Evolutionary conservation across 352 stramenopile genomes (phyloP), one percentile per base, ranked within the genome.

Genomic region (Phytopythium chamaehyphon): DNA sequence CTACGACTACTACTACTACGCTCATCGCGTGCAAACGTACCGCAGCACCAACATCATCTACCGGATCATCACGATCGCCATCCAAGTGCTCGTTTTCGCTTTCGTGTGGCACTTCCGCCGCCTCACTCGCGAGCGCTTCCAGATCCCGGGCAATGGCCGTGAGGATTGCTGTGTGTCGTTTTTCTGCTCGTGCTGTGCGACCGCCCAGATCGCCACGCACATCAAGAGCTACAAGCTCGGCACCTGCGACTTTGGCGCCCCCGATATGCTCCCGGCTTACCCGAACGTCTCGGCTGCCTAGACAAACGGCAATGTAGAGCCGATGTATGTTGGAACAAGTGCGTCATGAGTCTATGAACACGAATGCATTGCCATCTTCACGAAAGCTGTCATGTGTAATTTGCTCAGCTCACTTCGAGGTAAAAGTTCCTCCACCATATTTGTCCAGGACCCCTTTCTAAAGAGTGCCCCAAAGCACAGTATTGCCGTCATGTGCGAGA

Each of bases 121-220:
- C 22, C 47, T 59, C 16, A 48, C 63, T 1, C 67, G 67, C 28
- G 47, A 35, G 51, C 55, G 64, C 28, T 69, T 67, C 42, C 53
- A 50, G 2, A 60, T 73, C 37, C 64, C 61, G 14, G 73, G 70
- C 0, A 57, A 33, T 8, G 64, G 53, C 24, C 68, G 47, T 18
- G 48, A 21, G 4, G 73, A 84, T 47, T 67, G 46, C 28, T 71
- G 55, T 24, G 54, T 43, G 0, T 37, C 68, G 4, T 67, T 62
- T 50, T 81, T 55, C 52, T 84, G 59, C 46, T 45, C 47, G 2
- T 68, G 55, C 54, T 83, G 69, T 53, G 54, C 59, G 5, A 48
- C 78, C 23, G 66, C 70, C 3, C 74, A 86, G 57, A 72, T 83
- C 18, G 74, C 74, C 6, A 80, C 71, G 6, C 74, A 86, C 61